These are phyloP conservation scores for Fusarium sp. DNA, from an alignment of 2,329 filamentous ascomycete species.

Conservation along the genomic window DNA sequence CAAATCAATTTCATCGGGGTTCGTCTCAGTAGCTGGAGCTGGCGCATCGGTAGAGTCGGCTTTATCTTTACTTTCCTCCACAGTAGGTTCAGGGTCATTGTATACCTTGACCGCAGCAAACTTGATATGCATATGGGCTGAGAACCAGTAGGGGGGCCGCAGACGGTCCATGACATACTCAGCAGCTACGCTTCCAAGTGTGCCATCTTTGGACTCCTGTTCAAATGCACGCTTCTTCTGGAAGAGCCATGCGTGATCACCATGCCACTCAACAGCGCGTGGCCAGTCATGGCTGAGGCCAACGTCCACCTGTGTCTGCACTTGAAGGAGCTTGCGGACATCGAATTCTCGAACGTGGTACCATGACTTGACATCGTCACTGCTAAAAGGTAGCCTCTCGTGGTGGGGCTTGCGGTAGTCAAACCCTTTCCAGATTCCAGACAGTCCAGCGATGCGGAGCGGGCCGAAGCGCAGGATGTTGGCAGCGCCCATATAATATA, in stretches of 20 bases:
- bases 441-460: conserved; percentile 88
- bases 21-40: conserved; percentile 54
- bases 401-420: conserved; percentile 87
- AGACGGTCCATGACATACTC: conserved; percentile 84
- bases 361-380: conserved; percentile 81
- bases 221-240: conserved; percentile 80
- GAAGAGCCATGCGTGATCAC: conserved; percentile 78
- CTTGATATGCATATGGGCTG: conserved; percentile 92
- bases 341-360: conserved; percentile 94
- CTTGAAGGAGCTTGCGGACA: conserved; percentile 86
- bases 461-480: conserved; percentile 88
- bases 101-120: conserved; percentile 79
- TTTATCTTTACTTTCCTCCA: conserved; percentile 25
- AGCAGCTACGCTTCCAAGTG: conserved; percentile 84
- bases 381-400: conserved; percentile 87
- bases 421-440: conserved; percentile 94
- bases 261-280: conserved; percentile 81
- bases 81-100: conserved; percentile 54
- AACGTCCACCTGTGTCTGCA: conserved; percentile 90
- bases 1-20: conserved; percentile 79
- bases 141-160: conserved; percentile 90
- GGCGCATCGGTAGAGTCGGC: conserved; percentile 5
- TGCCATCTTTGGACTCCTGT: conserved; percentile 80
- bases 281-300: conserved; percentile 98
- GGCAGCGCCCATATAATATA: conserved; percentile 95